phyloP scores from a whole-genome alignment of 148 eudicot species.

The Amaranthus hypochondriacus region DNA sequence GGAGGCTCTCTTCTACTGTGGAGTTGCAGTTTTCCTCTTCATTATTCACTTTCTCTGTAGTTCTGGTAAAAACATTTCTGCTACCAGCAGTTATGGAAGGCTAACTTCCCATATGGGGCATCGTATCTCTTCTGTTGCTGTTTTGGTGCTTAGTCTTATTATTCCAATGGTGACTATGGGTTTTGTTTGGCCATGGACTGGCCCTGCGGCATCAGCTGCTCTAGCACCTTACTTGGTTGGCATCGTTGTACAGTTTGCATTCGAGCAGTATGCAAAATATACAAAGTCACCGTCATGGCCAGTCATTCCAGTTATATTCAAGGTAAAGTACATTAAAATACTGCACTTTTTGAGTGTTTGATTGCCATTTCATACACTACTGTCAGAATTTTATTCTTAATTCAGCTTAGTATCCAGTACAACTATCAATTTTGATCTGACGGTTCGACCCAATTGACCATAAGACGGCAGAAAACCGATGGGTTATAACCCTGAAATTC shows the following conservation, averaged over 20 bases:
- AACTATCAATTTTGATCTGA: no score
- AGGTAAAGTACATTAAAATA: conserved; percentile 35
- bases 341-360: neutral
- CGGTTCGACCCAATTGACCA: no score
- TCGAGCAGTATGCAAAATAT: conserved; percentile 88
- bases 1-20: conserved; percentile 89
- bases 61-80: conserved; percentile 34
- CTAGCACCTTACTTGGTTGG: conserved; percentile 99
- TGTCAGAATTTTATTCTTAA: no score
- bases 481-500: no score
- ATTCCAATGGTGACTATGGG: conserved; percentile 98
- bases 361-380: neutral
- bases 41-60: conserved; percentile 60
- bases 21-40: conserved; percentile 70
- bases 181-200: conserved; percentile 99
- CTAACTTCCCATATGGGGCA: conserved; percentile 48
- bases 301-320: conserved; percentile 82
- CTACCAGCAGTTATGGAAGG: conserved; percentile 32
- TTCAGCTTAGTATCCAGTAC: no score
- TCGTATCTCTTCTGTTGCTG: conserved; percentile 69
- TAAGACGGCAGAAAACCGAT: no score
- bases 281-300: conserved; percentile 76
- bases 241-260: conserved; percentile 86
- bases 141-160: conserved; percentile 80
- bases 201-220: conserved; percentile 98